phyloP scores from a whole-genome alignment of 495 filamentous ascomycete genomes.

The Podospora pseudoanserina region DNA sequence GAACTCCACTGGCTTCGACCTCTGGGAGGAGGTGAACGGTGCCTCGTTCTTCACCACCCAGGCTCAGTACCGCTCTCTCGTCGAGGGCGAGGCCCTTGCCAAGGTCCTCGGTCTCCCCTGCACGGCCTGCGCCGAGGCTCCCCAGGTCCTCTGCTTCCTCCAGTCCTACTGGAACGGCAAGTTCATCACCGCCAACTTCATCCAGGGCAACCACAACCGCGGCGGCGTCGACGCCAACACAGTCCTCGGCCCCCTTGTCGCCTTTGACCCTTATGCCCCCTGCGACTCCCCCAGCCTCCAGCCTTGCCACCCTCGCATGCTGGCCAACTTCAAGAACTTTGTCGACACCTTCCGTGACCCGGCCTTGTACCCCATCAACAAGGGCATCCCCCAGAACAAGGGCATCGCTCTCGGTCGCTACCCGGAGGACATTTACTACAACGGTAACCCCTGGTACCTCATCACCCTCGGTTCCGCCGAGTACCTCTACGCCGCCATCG shows the following conservation, averaged over 20 bases:
- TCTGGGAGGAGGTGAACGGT: conserved; percentile 67
- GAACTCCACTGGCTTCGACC: conserved; percentile 59
- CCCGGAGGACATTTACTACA: conserved; percentile 61
- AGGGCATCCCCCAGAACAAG: conserved; percentile 37
- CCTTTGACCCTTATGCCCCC: conserved; percentile 54
- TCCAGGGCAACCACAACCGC: conserved; percentile 42
- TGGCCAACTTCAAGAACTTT: conserved; percentile 60
- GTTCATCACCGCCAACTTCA: conserved; percentile 53
- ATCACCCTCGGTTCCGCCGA: conserved; percentile 59
- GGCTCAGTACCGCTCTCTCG: conserved; percentile 45
- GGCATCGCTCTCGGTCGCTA: conserved; percentile 64
- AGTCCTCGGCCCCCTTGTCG: conserved; percentile 55
- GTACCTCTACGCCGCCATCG: conserved; percentile 57
- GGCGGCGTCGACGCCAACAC: conserved; percentile 59
- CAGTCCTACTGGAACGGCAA: conserved; percentile 60
- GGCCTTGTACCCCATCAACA: conserved; percentile 53
- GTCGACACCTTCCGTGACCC: conserved; percentile 56
- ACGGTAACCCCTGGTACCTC: conserved; percentile 63
- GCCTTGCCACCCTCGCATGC: conserved; percentile 54
- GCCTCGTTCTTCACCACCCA: conserved; percentile 53
- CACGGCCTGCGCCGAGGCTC: conserved; percentile 46
- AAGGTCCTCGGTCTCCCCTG: conserved; percentile 37
- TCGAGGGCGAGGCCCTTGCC: conserved; percentile 57
- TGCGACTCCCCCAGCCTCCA: conserved; percentile 55
- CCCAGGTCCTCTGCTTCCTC: conserved; percentile 57